Evolutionary conservation across 2,329 filamentous ascomycete genomes (phyloP), one percentile per base, ranked within the genome.

Genomic region (Bisporella sp.): DNA sequence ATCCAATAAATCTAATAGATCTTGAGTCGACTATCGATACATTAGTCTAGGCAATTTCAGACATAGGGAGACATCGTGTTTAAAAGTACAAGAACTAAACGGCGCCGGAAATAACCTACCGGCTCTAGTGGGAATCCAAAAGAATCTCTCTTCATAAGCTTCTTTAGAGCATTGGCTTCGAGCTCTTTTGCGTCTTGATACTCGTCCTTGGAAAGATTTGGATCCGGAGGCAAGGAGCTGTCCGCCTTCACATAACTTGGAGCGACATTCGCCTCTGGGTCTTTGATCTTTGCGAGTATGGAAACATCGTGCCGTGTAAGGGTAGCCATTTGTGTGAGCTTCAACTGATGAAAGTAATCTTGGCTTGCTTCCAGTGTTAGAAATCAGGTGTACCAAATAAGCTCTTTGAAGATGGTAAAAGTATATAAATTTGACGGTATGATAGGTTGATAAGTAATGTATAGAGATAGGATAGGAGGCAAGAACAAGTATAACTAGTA

Each of bases 221-320:
- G 79, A 54, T 85, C 80, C 57, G 74, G 79, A 6, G 71, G 68
- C 32, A 74, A 62, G 12, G 67, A 64, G n/a, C 54, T 21, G 50
- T 84, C 78, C 51, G 84, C 70, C 50, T 80, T 69, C 48, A 81
- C 67, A 21, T 21, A 21, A 9, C 73, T 69, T 7, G 73, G 68
- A 12, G 75, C 70, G 11, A 82, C 77, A 54, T 84, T 75, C 6
- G 75, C 75, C 61, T 86, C 82, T 1, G 82, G 82, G 54, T 86
- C 81, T 59, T 78, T 79, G 65, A 86, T 84, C 64, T 84, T 84
- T 55, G 79, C 75, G 51, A 86, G 75, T 57, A 85, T 74, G 50
- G 79, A 74, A 64, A 80, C 68, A 63, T 86, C 82, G 55, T 77
- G 76, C 43, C 66, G 70, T 63, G 76, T 83, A 51, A 85, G 71